Conservation (phyloP, 169 alveolate genomes). For the Plasmodium chabaudi region DNA sequence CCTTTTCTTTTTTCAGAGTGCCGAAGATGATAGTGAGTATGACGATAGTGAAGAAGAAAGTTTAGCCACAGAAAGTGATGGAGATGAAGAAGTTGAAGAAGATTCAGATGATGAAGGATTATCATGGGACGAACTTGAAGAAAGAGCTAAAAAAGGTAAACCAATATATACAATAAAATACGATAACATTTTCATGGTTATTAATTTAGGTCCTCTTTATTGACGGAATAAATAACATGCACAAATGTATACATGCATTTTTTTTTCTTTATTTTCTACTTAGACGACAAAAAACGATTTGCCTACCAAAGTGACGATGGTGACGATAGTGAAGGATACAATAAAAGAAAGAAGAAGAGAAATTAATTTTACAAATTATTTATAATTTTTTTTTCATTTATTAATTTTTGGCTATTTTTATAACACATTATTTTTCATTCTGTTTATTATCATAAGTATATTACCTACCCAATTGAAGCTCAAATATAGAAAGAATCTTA, state of each 20-base stretch:
- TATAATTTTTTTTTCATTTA: background rate
- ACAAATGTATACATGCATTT: background rate
- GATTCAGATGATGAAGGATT: conserved; percentile 91
- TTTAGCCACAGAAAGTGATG: conserved; percentile 89
- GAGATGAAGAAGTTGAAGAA: conserved; percentile 88
- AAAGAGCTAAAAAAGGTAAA: conserved; percentile 77
- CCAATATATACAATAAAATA: background rate
- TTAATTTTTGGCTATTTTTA: conserved; percentile 12
- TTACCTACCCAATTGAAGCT: too few species aligned
- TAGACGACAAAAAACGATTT: conserved; percentile 72
- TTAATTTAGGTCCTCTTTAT: too few species aligned
- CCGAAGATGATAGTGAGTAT: conserved; percentile 83
- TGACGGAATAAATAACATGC: too few species aligned
- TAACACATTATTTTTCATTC: too few species aligned
- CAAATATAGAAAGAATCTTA: too few species aligned
- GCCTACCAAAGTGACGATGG: conserved; percentile 73
- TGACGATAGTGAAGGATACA: conserved; percentile 75
- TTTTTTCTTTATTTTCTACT: background rate
- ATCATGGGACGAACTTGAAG: conserved; percentile 92
- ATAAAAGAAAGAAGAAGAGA: conserved; percentile 59
- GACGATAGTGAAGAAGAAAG: conserved; percentile 84
- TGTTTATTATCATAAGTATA: too few species aligned
- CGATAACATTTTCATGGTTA: too few species aligned
- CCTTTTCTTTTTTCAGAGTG: conserved; percentile 26
- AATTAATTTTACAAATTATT: conserved; percentile 1